Evolutionary conservation across 2,329 filamentous ascomycete genomes (phyloP).

Genomic region (Cladosporium sp.): DNA sequence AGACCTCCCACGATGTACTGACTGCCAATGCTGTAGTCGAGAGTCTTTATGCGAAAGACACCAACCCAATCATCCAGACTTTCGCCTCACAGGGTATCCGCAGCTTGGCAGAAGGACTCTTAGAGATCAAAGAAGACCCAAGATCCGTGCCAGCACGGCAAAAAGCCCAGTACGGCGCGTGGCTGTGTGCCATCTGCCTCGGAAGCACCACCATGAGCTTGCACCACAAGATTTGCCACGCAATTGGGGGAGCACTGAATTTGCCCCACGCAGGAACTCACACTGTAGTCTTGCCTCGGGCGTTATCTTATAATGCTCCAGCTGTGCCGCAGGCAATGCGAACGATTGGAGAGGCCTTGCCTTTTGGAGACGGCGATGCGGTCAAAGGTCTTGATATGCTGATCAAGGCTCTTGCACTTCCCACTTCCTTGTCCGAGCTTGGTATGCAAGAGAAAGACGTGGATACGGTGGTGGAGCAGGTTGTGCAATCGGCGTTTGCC

Average conservation of each 20-base stretch:
- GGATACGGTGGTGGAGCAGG: background rate
- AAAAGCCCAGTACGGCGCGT: slow-evolving; percentile 62
- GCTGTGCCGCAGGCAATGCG: slow-evolving; percentile 53
- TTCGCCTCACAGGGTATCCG: background rate
- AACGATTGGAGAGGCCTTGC: background rate
- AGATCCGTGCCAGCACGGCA: slow-evolving; percentile 46
- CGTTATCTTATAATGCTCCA: slow-evolving; percentile 63
- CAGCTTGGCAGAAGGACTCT: background rate
- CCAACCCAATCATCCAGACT: background rate
- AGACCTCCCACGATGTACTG: background rate
- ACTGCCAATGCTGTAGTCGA: background rate
- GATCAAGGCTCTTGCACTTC: background rate
- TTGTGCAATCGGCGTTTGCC: background rate
- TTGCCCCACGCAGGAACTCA: slow-evolving; percentile 68
- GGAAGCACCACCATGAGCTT: slow-evolving; percentile 63
- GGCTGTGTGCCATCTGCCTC: slow-evolving; percentile 63
- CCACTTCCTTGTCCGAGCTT: background rate
- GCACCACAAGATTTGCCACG: slow-evolving; percentile 69
- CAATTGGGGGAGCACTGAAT: slow-evolving; percentile 62
- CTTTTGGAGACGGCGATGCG: background rate
- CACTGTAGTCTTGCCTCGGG: slow-evolving; percentile 63
- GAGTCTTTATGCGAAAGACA: background rate
- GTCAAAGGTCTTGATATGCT: background rate
- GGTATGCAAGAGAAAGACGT: background rate
- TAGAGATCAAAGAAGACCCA: background rate